phyloP scores from a whole-genome alignment of 1,284 basidiomycete species.

The Cystobasidium sp. region DNA sequence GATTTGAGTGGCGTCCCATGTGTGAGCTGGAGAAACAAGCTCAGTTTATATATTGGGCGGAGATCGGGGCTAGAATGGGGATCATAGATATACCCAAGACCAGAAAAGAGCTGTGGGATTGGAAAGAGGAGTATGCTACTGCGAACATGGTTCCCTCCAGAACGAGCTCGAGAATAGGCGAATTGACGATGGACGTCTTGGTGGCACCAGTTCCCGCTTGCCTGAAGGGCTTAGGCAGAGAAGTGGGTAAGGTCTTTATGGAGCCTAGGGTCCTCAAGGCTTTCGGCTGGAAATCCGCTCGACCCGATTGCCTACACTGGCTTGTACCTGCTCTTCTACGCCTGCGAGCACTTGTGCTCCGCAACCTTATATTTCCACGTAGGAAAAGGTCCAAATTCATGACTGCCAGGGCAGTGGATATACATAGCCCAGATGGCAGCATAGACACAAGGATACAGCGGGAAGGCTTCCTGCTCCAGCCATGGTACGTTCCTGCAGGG shows the following conservation, averaged over 20 bases:
- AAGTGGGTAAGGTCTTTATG: constrained; percentile 25
- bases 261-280: constrained; percentile 21
- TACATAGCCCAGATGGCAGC: no score
- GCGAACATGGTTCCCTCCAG: constrained; percentile 19
- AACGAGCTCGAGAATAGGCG: constrained; percentile 22
- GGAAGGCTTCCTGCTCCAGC: constrained; percentile 32
- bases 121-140: constrained; percentile 37
- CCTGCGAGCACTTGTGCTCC: constrained; percentile 14
- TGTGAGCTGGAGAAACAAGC: constrained; percentile 39
- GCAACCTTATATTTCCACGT: constrained; percentile 25
- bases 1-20: constrained; percentile 40
- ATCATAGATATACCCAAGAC: constrained; percentile 36
- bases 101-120: constrained; percentile 27
- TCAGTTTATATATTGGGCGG: constrained; percentile 37
- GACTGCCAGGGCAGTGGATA: no score
- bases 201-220: constrained; percentile 19
- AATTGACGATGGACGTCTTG: constrained; percentile 29
- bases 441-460: no score
- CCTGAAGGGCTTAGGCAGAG: constrained; percentile 15
- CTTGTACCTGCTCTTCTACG: constrained; percentile 5
- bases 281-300: constrained; percentile 38
- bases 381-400: neutral
- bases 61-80: constrained; percentile 43
- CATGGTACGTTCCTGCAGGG: constrained; percentile 35
- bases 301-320: constrained; percentile 14